Conservation (phyloP, 2,329 filamentous ascomycete species). For the Aspergillus sp. region DNA sequence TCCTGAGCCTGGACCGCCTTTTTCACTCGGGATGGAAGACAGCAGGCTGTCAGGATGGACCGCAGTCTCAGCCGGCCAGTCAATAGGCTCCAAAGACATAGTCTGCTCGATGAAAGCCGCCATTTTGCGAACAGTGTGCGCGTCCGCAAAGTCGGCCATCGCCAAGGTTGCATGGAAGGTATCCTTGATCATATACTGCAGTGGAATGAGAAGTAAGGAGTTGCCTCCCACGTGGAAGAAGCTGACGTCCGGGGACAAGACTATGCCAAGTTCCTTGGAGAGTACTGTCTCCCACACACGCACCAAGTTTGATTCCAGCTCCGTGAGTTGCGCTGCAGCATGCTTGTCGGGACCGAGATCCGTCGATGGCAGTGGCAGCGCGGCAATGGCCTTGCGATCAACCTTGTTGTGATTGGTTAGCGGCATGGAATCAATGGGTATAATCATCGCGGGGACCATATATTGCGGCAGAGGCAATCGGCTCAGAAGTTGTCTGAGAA, state of each 20-base stretch:
- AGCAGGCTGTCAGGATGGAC: neutral
- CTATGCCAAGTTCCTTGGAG: neutral
- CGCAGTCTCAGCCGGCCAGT: conserved; percentile 42
- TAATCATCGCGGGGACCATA: conserved; percentile 28
- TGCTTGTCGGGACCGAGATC: neutral
- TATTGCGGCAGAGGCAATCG: conserved; percentile 31
- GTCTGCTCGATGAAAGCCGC: conserved; percentile 28
- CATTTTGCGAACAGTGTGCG: conserved; percentile 42
- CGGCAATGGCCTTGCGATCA: conserved; percentile 21
- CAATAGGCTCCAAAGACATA: conserved; percentile 18
- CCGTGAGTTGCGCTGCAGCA: conserved; percentile 1
- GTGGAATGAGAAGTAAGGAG: conserved; percentile 25
- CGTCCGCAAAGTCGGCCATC: conserved; percentile 37
- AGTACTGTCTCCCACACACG: conserved; percentile 11
- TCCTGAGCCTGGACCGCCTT: neutral
- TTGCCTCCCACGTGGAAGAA: conserved; percentile 29
- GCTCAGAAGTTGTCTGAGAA: conserved; percentile 14
- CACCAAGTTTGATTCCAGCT: neutral
- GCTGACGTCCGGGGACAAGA: conserved; percentile 1
- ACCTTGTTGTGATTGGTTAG: conserved; percentile 24
- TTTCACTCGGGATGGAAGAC: neutral
- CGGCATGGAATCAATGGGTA: conserved; percentile 23
- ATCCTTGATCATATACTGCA: conserved; percentile 24
- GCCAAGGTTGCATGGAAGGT: conserved; percentile 26
- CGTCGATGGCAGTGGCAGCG: conserved; percentile 7